These are phyloP conservation scores for Chenopodium formosanum DNA, from an alignment of 148 eudicot genomes.

Conservation along the genomic window DNA sequence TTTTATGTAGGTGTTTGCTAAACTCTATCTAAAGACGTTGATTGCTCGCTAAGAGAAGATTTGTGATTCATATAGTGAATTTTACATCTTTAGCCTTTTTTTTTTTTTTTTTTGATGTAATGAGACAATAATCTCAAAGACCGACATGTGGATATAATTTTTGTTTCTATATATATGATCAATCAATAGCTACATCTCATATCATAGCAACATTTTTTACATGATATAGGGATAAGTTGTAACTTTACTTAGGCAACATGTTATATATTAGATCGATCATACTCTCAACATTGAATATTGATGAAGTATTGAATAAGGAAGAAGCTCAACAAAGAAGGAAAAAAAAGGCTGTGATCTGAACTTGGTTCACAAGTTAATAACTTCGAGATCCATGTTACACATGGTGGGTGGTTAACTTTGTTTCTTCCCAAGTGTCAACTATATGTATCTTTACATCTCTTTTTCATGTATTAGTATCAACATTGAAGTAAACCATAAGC, in stretches of 20 bases:
- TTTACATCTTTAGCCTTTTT: too few relatives aligned
- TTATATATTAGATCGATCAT: neutral
- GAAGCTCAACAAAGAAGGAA: slow-evolving; percentile 9
- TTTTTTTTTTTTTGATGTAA: too few relatives aligned
- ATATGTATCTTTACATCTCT: neutral
- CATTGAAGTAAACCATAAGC: slow-evolving; percentile 29
- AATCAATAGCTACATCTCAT: neutral
- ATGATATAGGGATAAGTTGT: neutral
- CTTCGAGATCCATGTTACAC: slow-evolving; percentile 12
- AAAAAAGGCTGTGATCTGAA: neutral
- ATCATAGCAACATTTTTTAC: neutral
- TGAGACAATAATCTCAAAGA: too few relatives aligned
- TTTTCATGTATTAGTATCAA: neutral
- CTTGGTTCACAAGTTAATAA: slow-evolving; percentile 20
- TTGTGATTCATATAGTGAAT: too few relatives aligned
- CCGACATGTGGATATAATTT: too few relatives aligned
- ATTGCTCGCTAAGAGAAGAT: too few relatives aligned
- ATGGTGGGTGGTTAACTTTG: slow-evolving; percentile 19
- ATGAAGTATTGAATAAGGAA: slow-evolving; percentile 27
- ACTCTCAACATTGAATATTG: neutral
- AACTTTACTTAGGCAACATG: slow-evolving; percentile 14
- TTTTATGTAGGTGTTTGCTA: too few relatives aligned
- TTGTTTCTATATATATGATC: neutral
- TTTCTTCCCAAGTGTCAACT: slow-evolving; percentile 19
- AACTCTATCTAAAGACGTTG: too few relatives aligned